These are phyloP conservation scores for Bodo saltans DNA, from an alignment of 78 protist species.

Conservation along the genomic window DNA sequence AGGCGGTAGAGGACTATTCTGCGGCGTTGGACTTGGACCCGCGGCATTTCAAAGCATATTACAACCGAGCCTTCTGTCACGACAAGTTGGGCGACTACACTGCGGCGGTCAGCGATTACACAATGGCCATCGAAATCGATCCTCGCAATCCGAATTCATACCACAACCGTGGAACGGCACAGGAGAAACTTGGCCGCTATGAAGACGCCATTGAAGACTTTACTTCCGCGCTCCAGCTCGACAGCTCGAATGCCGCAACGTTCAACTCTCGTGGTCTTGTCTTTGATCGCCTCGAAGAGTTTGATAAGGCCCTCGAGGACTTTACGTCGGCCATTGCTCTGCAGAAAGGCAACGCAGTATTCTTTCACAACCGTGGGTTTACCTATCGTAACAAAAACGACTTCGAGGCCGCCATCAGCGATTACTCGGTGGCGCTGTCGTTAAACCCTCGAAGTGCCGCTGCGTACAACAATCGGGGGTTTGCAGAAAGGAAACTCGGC, in stretches of 20 bases:
- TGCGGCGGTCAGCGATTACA: conserved; percentile 46
- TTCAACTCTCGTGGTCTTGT: conserved; percentile 52
- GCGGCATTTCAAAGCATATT: conserved; percentile 58
- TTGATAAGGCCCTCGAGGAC: conserved; percentile 44
- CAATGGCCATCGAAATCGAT: conserved; percentile 43
- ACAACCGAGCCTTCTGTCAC: conserved; percentile 58
- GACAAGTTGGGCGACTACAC: conserved; percentile 38
- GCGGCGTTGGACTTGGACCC: conserved; percentile 41
- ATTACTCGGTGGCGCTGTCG: conserved; percentile 39
- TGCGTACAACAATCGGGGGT: conserved; percentile 54
- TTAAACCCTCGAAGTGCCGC: conserved; percentile 34
- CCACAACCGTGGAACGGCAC: conserved; percentile 59
- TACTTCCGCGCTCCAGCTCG: conserved; percentile 36
- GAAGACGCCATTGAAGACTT: conserved; percentile 43
- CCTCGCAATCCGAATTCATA: conserved; percentile 39
- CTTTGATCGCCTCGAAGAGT: conserved; percentile 36
- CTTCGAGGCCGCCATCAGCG: conserved; percentile 30
- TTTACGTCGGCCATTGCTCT: conserved; percentile 44
- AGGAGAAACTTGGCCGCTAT: conserved; percentile 29
- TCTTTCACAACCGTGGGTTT: conserved; percentile 56
- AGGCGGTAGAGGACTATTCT: conserved; percentile 54
- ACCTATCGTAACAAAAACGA: conserved; percentile 29
- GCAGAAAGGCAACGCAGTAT: conserved; percentile 40
- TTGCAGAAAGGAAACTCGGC: conserved; percentile 40
- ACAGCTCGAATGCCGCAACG: conserved; percentile 33